Percentiles rank a stretch among this genome's conserved stretches.
Evolutionary conservation across 768 basidiomycete genomes (phyloP).

Genomic region (Neoboletus brunneissimus): DNA sequence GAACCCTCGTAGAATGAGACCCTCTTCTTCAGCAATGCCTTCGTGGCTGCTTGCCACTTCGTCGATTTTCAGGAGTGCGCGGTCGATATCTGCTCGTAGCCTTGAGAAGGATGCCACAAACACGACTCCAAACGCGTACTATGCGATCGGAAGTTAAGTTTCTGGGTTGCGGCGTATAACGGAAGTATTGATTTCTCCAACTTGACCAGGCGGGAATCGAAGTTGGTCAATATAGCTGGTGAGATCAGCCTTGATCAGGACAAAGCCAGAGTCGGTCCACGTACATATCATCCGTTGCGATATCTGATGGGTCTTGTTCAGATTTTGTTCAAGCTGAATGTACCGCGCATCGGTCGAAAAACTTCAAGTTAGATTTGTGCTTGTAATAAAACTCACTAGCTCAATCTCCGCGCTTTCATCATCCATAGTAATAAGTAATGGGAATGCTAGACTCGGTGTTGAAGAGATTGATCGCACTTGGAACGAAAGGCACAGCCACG

Average conservation of each 20-base stretch:
- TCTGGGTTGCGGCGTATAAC: constrained; percentile 74
- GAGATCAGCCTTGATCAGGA: constrained; percentile 24
- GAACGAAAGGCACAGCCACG: neutral
- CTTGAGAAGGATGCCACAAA: neutral
- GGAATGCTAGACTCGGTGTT: neutral
- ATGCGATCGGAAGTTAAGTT: constrained; percentile 64
- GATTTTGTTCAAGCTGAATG: constrained; percentile 75
- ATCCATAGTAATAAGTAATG: constrained; percentile 13
- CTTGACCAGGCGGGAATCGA: constrained; percentile 77
- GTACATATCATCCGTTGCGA: constrained; percentile 84
- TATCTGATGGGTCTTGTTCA: constrained; percentile 81
- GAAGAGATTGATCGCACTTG: neutral
- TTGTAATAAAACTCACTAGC: constrained; percentile 6
- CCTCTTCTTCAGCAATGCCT: constrained; percentile 74
- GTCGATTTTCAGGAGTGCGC: constrained; percentile 72
- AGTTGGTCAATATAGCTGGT: constrained; percentile 78
- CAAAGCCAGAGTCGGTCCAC: constrained; percentile 23
- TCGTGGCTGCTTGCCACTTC: constrained; percentile 74
- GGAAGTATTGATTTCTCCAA: constrained; percentile 85
- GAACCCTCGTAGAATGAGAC: constrained; percentile 75
- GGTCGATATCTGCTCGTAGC: constrained; percentile 65
- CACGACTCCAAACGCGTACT: constrained; percentile 47
- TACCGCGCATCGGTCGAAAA: neutral
- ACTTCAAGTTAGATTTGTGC: too few relatives aligned
- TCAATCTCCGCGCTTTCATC: constrained; percentile 30